Conservation (phyloP, 1,284 basidiomycete species). For the Waitea zeae region DNA sequence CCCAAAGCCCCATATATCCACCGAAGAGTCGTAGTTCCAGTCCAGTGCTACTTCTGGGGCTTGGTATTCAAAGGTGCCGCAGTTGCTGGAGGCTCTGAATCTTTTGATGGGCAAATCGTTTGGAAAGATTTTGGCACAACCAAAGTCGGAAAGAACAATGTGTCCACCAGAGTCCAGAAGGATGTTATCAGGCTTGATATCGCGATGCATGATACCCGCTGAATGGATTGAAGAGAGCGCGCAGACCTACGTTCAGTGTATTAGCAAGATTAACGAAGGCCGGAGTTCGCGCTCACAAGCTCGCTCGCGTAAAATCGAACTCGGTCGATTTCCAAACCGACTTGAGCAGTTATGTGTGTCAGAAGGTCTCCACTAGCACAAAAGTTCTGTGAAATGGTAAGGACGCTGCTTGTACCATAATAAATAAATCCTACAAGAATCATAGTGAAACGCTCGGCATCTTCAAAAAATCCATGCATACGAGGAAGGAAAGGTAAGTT, state of each 20-base stretch:
- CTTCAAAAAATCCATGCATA: not conserved
- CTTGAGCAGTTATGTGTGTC: constrained; percentile 8
- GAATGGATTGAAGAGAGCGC: constrained; percentile 22
- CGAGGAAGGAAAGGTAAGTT: not conserved
- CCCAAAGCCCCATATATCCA: constrained; percentile 78
- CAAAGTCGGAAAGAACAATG: constrained; percentile 51
- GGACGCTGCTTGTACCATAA: not conserved
- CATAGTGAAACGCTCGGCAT: not conserved
- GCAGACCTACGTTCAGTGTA: constrained; percentile 22
- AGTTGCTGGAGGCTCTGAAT: constrained; percentile 11
- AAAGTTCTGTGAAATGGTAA: constrained; percentile 9
- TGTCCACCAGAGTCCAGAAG: constrained; percentile 47
- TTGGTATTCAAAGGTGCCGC: constrained; percentile 33
- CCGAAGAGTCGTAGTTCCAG: constrained; percentile 52
- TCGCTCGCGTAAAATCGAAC: constrained; percentile 12
- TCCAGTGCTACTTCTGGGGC: constrained; percentile 61
- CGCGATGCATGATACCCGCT: constrained; percentile 18
- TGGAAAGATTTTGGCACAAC: constrained; percentile 20
- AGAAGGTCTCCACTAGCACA: constrained; percentile 10
- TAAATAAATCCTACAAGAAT: not conserved
- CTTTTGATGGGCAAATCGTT: too few species aligned
- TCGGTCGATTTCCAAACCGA: constrained; percentile 6
- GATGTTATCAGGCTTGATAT: constrained; percentile 40
- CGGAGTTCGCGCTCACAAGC: constrained; percentile 7
- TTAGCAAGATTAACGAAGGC: constrained; percentile 16